phyloP scores from a whole-genome alignment of 108 stramenopile genomes.

The Aurantiochytrium sp. region DNA sequence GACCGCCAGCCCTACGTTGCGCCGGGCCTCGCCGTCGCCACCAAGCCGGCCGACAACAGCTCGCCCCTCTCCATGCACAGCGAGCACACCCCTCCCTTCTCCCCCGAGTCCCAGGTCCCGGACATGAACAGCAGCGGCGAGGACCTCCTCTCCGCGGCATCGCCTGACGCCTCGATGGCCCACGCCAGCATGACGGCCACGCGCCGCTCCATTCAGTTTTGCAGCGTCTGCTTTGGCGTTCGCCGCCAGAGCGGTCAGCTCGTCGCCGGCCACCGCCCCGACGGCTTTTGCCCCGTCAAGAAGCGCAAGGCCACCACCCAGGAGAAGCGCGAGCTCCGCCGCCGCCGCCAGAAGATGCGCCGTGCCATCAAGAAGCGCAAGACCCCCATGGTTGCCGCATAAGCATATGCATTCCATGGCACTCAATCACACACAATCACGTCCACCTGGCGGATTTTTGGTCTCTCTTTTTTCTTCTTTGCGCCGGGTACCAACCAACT shows the following conservation, averaged over 20 bases:
- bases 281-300: slow-evolving; percentile 4
- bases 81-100: not conserved
- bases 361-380: slow-evolving; percentile 13
- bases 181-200: not conserved
- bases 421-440: too few relatives aligned
- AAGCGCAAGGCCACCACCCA: not conserved
- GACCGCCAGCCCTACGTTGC: too few relatives aligned
- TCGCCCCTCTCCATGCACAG: not conserved
- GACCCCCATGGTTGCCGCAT: not conserved
- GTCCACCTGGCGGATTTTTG: too few relatives aligned
- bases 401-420: too few relatives aligned
- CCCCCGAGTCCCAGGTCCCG: not conserved
- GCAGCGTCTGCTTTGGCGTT: not conserved
- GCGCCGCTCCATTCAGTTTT: not conserved
- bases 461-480: too few relatives aligned
- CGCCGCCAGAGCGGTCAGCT: not conserved
- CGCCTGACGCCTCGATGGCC: not conserved
- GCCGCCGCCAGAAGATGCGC: slow-evolving; percentile 5
- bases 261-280: not conserved
- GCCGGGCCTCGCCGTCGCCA: too few relatives aligned
- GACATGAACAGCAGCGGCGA: not conserved
- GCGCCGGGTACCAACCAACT: too few relatives aligned
- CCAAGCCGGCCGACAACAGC: not conserved
- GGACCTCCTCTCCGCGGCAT: not conserved
- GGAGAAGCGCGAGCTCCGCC: slow-evolving; percentile 14